A percentile compares a stretch with the other conserved stretches of the same genome.
Evolutionary conservation across 1,284 basidiomycete genomes (phyloP).

Genomic region (Stereum hirsutum): DNA sequence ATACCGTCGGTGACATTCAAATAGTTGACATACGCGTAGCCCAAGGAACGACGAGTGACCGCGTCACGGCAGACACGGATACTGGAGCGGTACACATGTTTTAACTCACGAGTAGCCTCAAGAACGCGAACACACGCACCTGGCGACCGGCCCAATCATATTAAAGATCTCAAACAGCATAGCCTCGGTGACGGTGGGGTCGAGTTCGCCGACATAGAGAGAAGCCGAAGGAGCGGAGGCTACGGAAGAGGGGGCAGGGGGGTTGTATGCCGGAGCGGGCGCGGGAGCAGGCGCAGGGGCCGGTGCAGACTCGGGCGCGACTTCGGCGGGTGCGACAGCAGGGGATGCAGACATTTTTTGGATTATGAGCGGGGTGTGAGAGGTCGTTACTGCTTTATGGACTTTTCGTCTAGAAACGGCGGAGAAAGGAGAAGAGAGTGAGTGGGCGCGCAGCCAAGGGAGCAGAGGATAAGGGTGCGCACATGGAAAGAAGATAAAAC

Average conservation of each 20-base stretch:
- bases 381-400: constrained; percentile 84
- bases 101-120: not conserved
- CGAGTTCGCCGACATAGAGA: constrained; percentile 98
- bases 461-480: constrained; percentile 18
- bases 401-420: constrained; percentile 57
- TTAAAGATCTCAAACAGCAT: constrained; percentile 99
- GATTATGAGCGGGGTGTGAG: constrained; percentile 35
- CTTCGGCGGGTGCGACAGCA: constrained; percentile 23
- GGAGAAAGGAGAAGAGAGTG: constrained; percentile 14
- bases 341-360: constrained; percentile 49
- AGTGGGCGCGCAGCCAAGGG: constrained; percentile 9
- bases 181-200: constrained; percentile 95
- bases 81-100: constrained; percentile 37
- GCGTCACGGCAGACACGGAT: constrained; percentile 99
- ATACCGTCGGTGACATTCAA: constrained; percentile 90
- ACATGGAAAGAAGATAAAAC: constrained; percentile 66
- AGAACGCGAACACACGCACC: constrained; percentile 36
- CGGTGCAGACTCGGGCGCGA: constrained; percentile 4
- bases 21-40: constrained; percentile 99
- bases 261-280: constrained; percentile 49
- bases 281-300: constrained; percentile 25
- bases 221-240: constrained; percentile 78
- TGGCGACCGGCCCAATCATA: constrained; percentile 98
- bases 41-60: constrained; percentile 97
- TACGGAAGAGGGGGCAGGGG: constrained; percentile 40